A percentile compares a stretch with the other conserved stretches of the same genome.
Conservation (phyloP, 345 rosid species). For the Lepidium africanum region DNA sequence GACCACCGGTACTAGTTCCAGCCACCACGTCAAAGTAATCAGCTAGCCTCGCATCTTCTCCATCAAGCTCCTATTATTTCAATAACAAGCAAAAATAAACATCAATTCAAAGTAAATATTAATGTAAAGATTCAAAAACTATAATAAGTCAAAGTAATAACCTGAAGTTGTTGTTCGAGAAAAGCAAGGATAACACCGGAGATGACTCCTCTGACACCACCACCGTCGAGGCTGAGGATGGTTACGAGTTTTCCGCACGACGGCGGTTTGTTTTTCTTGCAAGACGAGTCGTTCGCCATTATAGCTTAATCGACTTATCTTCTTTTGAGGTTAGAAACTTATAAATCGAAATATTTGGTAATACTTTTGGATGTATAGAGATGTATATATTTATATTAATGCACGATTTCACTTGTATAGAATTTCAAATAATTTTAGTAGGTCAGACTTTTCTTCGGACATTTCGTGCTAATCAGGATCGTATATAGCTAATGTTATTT, state of each 20-base stretch:
- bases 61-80: constrained; percentile 42
- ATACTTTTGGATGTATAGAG: not conserved
- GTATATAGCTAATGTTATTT: not conserved
- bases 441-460: constrained; percentile 6
- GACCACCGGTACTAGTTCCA: constrained; percentile 77
- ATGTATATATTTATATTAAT: not conserved
- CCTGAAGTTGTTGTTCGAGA: constrained; percentile 86
- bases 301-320: not conserved
- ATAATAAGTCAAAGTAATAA: not conserved
- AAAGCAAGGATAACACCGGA: constrained; percentile 52
- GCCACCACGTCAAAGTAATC: constrained; percentile 71
- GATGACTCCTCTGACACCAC: constrained; percentile 64
- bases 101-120: not conserved
- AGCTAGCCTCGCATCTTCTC: constrained; percentile 49
- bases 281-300: constrained; percentile 11
- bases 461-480: constrained; percentile 12
- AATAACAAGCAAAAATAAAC: not conserved
- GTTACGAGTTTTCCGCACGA: constrained; percentile 47
- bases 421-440: not conserved
- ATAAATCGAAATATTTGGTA: not conserved
- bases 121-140: not conserved
- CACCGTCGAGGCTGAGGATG: constrained; percentile 70
- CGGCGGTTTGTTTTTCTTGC: constrained; percentile 31
- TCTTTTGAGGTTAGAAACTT: not conserved
- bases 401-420: not conserved